phyloP scores from a whole-genome alignment of 2,329 filamentous ascomycete genomes.

The Scleromitrula shiraiana region DNA sequence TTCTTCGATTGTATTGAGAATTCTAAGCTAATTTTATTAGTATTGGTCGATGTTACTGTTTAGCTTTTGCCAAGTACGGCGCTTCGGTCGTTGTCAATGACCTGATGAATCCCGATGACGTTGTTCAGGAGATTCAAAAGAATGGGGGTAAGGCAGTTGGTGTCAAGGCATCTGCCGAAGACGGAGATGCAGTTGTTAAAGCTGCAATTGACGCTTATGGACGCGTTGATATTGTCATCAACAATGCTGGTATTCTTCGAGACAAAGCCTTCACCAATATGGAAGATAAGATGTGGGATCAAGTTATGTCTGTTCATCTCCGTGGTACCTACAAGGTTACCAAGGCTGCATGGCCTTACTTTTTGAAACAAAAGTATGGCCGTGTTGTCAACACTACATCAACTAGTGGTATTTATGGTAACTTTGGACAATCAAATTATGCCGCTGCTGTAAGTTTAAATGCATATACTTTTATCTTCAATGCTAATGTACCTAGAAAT shows the following conservation, averaged over 20 bases:
- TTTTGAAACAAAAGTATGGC: conserved; percentile 98
- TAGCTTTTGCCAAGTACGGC: conserved; percentile 79
- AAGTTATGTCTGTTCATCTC: conserved; percentile 86
- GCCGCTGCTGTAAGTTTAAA: conserved; percentile 63
- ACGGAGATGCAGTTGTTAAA: conserved; percentile 87
- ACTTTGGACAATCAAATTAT: conserved; percentile 99
- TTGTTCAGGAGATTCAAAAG: conserved; percentile 88
- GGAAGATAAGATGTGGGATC: conserved; percentile 89
- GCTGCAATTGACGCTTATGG: conserved; percentile 88
- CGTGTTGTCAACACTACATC: conserved; percentile 95
- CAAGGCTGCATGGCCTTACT: conserved; percentile 95
- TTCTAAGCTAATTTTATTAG: conserved; percentile 32
- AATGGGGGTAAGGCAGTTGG: conserved; percentile 82
- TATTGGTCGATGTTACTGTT: conserved; percentile 82
- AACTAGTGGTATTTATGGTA: conserved; percentile 96
- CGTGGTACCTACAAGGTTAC: conserved; percentile 93
- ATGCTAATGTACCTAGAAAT: conserved; percentile 48
- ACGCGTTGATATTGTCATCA: conserved; percentile 89
- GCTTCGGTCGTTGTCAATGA: conserved; percentile 92
- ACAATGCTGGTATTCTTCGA: conserved; percentile 95
- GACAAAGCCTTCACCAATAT: conserved; percentile 99
- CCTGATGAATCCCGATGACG: conserved; percentile 80
- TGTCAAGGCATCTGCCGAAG: conserved; percentile 88
- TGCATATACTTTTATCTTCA: conserved; percentile 27
- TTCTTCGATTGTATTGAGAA: background rate